A percentile compares a stretch with the other conserved stretches of the same genome.
phyloP scores from a whole-genome alignment of 345 rosid species.

The Litchi chinensis region DNA sequence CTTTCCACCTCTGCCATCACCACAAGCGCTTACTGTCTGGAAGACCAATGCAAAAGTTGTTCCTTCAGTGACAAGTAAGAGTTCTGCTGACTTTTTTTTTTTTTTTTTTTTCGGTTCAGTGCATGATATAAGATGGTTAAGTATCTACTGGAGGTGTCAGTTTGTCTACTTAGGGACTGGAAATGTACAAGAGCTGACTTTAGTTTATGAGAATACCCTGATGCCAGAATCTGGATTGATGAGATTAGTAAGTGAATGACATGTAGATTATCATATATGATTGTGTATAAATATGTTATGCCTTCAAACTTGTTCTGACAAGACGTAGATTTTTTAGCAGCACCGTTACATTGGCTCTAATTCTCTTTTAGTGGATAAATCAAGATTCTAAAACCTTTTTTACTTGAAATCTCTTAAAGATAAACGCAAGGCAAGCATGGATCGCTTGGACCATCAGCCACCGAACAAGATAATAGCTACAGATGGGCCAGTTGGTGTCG shows the following conservation, averaged over 20 bases:
- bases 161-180: not conserved
- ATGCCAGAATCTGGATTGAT: not conserved
- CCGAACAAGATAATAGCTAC: constrained; percentile 55
- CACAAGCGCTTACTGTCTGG: constrained; percentile 41
- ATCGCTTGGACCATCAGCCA: constrained; percentile 44
- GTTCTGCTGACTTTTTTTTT: constrained; percentile 10
- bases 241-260: not conserved
- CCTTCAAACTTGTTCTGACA: not conserved
- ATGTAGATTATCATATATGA: not conserved
- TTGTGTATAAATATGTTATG: not conserved
- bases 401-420: constrained; percentile 32
- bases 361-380: not conserved
- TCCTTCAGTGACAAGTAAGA: constrained; percentile 52
- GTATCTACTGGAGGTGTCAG: not conserved
- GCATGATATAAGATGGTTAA: not conserved
- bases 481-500: constrained; percentile 46
- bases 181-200: not conserved
- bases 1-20: constrained; percentile 65
- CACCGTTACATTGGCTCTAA: not conserved
- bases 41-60: constrained; percentile 54
- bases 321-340: not conserved
- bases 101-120: no score
- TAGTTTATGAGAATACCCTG: not conserved
- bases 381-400: not conserved
- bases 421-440: constrained; percentile 55